phyloP scores from a whole-genome alignment of 805 yeast species.

The Candida xyloterini region DNA sequence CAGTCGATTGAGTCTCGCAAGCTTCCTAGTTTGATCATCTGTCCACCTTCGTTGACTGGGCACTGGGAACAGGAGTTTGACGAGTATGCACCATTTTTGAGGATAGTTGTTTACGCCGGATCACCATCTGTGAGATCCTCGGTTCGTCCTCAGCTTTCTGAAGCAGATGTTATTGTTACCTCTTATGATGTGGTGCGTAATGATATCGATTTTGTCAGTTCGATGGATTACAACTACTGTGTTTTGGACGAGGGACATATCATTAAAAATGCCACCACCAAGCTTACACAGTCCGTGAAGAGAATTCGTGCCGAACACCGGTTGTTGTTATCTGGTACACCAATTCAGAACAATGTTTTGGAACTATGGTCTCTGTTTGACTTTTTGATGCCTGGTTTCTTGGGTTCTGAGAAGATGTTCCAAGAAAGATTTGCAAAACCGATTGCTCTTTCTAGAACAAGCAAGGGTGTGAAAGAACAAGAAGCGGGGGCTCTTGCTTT shows the following conservation, averaged over 20 bases:
- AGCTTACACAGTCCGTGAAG: conserved; percentile 86
- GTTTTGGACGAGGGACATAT: conserved; percentile 98
- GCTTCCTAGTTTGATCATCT: conserved; percentile 80
- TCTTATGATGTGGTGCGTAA: conserved; percentile 96
- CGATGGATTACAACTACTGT: conserved; percentile 82
- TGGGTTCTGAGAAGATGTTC: conserved; percentile 91
- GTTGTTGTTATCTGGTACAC: conserved; percentile 91
- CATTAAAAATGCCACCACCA: conserved; percentile 86
- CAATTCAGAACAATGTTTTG: conserved; percentile 93
- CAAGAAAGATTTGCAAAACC: conserved; percentile 97
- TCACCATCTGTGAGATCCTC: conserved; percentile 69
- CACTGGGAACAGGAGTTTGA: conserved; percentile 97
- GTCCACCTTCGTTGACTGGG: conserved; percentile 97
- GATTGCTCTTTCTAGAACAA: conserved; percentile 87
- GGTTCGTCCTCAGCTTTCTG: conserved; percentile 48
- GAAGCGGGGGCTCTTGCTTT: conserved; percentile 96
- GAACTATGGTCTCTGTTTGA: conserved; percentile 98
- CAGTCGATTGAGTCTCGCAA: conserved; percentile 63
- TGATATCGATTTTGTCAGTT: conserved; percentile 64
- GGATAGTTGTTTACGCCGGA: conserved; percentile 88
- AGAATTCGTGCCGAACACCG: conserved; percentile 82
- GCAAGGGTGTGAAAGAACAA: conserved; percentile 89
- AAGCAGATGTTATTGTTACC: conserved; percentile 84
- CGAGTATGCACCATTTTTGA: conserved; percentile 85
- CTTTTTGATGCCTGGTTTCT: conserved; percentile 96